phyloP scores from a whole-genome alignment of 805 yeast genomes.

The Saturnispora saitoi region DNA sequence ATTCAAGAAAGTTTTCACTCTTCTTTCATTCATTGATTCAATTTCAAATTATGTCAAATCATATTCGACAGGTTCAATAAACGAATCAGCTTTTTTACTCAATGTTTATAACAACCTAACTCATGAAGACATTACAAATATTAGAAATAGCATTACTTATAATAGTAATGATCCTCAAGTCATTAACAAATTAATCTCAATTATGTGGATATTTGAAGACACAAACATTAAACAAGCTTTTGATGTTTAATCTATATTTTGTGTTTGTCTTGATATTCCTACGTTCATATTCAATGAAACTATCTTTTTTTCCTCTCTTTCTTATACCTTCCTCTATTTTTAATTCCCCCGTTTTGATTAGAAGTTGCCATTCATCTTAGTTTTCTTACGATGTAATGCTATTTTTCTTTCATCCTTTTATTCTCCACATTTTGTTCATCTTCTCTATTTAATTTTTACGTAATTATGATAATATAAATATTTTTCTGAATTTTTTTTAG shows the following conservation, averaged over 20 bases:
- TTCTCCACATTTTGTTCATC: too few relatives aligned
- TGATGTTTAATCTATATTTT: neutral
- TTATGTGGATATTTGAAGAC: constrained; percentile 10
- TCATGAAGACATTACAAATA: neutral
- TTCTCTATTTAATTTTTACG: too few relatives aligned
- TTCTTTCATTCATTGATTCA: constrained; percentile 8
- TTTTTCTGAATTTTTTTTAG: neutral
- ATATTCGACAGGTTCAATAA: neutral
- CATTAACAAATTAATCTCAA: neutral
- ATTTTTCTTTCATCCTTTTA: too few relatives aligned
- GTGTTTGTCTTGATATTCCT: constrained; percentile 26
- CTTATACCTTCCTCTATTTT: neutral
- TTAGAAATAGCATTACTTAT: neutral
- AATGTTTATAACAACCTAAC: neutral
- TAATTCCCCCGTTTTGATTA: neutral
- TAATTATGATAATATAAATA: neutral
- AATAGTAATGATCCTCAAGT: neutral
- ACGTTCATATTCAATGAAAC: constrained; percentile 18
- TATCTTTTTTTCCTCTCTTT: neutral
- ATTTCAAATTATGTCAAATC: neutral
- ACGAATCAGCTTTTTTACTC: neutral
- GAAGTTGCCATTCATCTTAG: neutral
- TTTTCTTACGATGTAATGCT: too few relatives aligned
- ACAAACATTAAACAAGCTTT: constrained; percentile 1
- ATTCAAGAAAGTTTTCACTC: constrained; percentile 3